Conservation (phyloP, 2,329 filamentous ascomycete species). For the Corynespora cassiicola region DNA sequence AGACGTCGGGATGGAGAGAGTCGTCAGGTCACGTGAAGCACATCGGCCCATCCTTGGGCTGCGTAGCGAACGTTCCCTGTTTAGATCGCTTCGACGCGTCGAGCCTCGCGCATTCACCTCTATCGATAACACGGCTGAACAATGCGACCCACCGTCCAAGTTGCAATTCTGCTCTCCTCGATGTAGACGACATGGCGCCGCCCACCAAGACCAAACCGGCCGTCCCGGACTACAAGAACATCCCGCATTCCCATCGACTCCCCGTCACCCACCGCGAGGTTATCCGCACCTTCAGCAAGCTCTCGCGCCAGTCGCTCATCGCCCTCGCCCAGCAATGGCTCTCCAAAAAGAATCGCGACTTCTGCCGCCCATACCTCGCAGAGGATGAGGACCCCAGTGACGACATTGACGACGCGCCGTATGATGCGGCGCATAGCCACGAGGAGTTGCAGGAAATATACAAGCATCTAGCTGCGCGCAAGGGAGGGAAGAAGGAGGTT, state of each 20-base stretch:
- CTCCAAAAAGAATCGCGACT: conserved; percentile 66
- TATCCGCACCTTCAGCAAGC: conserved; percentile 69
- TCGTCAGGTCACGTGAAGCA: background rate
- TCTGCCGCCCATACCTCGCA: conserved; percentile 65
- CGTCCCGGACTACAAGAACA: conserved; percentile 73
- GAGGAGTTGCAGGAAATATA: conserved; percentile 67
- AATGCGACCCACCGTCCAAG: conserved; percentile 10
- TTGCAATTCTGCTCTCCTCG: conserved; percentile 8
- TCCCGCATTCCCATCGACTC: conserved; percentile 75
- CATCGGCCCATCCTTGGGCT: too few species aligned
- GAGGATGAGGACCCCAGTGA: conserved; percentile 49
- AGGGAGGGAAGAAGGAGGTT: conserved; percentile 60
- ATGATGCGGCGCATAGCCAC: conserved; percentile 70
- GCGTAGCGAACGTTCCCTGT: conserved; percentile 10
- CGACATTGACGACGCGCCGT: conserved; percentile 70
- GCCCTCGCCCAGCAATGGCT: conserved; percentile 81
- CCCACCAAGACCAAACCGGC: conserved; percentile 54
- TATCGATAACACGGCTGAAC: conserved; percentile 34
- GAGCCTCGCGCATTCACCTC: conserved; percentile 7
- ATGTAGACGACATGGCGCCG: conserved; percentile 39
- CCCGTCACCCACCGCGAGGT: conserved; percentile 69
- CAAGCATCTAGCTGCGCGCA: conserved; percentile 48
- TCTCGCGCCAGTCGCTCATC: conserved; percentile 75
- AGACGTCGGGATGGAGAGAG: too few species aligned
- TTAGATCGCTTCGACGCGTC: conserved; percentile 13